Percentiles rank a stretch among this genome's conserved stretches.
These are phyloP conservation scores for Pseudocercospora macadamiae DNA, from an alignment of 2,329 filamentous ascomycete genomes.

Conservation along the genomic window DNA sequence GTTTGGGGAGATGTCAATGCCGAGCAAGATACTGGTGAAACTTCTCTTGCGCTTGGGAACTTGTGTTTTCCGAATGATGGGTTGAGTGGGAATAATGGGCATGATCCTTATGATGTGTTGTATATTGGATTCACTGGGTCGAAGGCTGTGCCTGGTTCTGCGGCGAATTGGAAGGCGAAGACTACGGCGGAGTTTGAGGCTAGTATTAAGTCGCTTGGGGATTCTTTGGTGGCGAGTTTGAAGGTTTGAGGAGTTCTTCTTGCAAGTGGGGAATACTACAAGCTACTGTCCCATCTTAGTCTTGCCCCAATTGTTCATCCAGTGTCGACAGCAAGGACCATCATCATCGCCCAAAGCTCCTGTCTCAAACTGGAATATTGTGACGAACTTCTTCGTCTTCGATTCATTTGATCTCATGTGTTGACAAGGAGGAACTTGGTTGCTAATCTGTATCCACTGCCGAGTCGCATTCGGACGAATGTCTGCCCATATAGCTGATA, in stretches of 20 bases:
- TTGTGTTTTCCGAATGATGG: slow-evolving; percentile 54
- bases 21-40: slow-evolving; percentile 58
- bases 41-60: slow-evolving; percentile 60
- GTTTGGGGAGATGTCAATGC: slow-evolving; percentile 66
- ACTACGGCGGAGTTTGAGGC: slow-evolving; percentile 55
- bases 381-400: slow-evolving; percentile 5
- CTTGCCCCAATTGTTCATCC: slow-evolving; percentile 1
- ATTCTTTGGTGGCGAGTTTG: slow-evolving; percentile 49
- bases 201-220: slow-evolving; percentile 56
- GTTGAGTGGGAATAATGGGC: slow-evolving; percentile 59
- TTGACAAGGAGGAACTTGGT: background rate
- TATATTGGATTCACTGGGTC: slow-evolving; percentile 63
- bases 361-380: slow-evolving; percentile 17
- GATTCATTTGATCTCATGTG: background rate
- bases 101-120: slow-evolving; percentile 61
- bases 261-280: too few species aligned
- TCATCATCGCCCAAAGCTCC: background rate
- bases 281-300: too few species aligned
- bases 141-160: slow-evolving; percentile 59
- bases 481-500: background rate
- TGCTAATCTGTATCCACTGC: background rate
- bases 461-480: background rate
- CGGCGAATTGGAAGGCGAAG: slow-evolving; percentile 58
- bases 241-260: background rate
- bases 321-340: background rate